These are phyloP conservation scores for Vitis hybrid DNA, from an alignment of 177 flowering plant species.

Conservation along the genomic window DNA sequence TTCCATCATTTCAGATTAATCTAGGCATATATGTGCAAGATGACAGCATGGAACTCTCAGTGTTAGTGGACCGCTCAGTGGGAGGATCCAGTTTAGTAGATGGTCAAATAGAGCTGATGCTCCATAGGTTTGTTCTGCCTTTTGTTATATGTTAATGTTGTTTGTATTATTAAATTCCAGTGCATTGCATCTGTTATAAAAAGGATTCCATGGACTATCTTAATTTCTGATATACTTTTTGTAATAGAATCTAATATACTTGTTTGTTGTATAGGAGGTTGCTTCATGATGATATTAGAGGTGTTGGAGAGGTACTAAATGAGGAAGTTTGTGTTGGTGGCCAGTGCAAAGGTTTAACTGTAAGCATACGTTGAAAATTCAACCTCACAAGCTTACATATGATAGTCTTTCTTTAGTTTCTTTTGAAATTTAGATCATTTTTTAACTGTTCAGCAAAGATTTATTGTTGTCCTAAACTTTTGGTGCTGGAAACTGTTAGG, in stretches of 20 bases:
- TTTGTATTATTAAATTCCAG: background rate
- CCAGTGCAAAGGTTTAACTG: conserved; percentile 74
- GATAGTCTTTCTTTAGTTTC: background rate
- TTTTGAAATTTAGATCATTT: background rate
- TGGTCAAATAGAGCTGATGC: conserved; percentile 94
- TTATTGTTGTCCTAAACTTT: too few species aligned
- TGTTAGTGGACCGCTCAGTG: conserved; percentile 87
- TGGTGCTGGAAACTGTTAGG: too few species aligned
- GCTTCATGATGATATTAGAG: conserved; percentile 82
- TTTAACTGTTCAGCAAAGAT: background rate
- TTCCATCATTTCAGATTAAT: conserved; percentile 55
- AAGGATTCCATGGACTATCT: background rate
- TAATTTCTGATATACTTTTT: background rate
- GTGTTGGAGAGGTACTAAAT: conserved; percentile 84
- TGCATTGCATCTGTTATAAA: background rate
- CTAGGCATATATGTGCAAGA: conserved; percentile 85
- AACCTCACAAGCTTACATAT: background rate
- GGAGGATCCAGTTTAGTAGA: conserved; percentile 86
- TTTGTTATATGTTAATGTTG: background rate
- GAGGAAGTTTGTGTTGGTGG: conserved; percentile 65
- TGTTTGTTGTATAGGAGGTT: conserved; percentile 57
- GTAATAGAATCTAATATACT: background rate
- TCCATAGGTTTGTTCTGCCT: conserved; percentile 62
- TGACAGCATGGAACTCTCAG: conserved; percentile 63
- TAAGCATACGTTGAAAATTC: conserved; percentile 32